Evolutionary conservation across 305 asterid species (phyloP).

Genomic region (Stenogyne calaminthoides): DNA sequence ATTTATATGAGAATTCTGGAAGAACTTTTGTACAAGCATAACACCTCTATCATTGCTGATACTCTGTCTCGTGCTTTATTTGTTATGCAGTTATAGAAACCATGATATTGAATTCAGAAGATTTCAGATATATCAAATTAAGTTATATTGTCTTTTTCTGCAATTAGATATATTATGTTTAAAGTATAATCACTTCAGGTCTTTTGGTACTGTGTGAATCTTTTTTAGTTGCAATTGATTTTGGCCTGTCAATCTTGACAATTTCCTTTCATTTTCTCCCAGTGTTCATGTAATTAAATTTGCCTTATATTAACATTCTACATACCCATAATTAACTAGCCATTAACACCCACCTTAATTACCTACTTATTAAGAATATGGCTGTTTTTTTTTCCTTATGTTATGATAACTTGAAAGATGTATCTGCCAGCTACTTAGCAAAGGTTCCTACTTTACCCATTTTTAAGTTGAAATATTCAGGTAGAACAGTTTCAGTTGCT

Average conservation of each 20-base stretch:
- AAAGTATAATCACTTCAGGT: neutral
- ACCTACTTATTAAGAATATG: slow-evolving; percentile 3
- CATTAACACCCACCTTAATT: neutral
- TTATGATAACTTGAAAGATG: no score
- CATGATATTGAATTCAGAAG: neutral
- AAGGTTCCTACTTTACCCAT: neutral
- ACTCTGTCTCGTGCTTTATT: neutral
- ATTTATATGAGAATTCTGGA: neutral
- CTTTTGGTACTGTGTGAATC: neutral
- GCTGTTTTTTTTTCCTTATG: neutral
- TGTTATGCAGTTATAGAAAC: neutral
- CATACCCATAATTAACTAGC: neutral
- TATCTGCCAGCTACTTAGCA: no score
- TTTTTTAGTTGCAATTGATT: neutral
- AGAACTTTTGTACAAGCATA: neutral
- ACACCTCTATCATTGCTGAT: neutral
- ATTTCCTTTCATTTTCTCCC: neutral
- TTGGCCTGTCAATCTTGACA: neutral
- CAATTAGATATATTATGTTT: neutral
- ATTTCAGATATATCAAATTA: neutral
- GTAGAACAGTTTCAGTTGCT: neutral
- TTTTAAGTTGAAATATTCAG: neutral
- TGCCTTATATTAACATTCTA: neutral
- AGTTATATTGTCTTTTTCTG: neutral
- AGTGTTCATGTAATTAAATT: neutral